A percentile compares a stretch with the other conserved stretches of the same genome.
Evolutionary conservation across 2,329 filamentous ascomycete genomes (phyloP).

Genomic region (Hymenoscyphus linearis): DNA sequence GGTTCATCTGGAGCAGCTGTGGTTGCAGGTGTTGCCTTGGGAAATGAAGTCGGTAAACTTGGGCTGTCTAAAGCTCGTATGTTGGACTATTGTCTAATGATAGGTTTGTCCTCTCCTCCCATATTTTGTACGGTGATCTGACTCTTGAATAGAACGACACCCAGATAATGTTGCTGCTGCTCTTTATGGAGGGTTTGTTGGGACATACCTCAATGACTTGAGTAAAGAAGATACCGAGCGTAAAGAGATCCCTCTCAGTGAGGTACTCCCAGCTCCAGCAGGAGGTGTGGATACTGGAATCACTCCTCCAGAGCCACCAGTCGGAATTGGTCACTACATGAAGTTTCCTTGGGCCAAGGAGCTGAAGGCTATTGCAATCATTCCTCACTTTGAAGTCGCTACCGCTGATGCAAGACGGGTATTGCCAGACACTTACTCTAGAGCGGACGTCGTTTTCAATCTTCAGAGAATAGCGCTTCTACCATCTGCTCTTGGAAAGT

Average conservation of each 20-base stretch:
- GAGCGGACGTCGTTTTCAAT: constrained; percentile 86
- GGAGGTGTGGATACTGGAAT: constrained; percentile 88
- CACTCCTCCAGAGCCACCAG: constrained; percentile 79
- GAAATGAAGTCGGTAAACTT: constrained; percentile 80
- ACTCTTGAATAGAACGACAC: constrained; percentile 58
- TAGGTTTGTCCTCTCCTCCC: constrained; percentile 49
- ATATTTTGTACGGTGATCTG: neutral
- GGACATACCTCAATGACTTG: constrained; percentile 91
- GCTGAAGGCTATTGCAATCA: constrained; percentile 95
- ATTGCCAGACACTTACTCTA: constrained; percentile 71
- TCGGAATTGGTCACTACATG: constrained; percentile 92
- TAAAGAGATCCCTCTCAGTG: constrained; percentile 88
- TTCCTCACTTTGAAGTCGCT: constrained; percentile 92
- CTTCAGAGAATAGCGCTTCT: constrained; percentile 88
- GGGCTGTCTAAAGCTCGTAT: constrained; percentile 73
- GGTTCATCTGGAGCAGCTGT: constrained; percentile 96
- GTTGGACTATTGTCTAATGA: constrained; percentile 97
- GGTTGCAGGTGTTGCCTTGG: constrained; percentile 89
- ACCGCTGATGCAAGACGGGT: constrained; percentile 87
- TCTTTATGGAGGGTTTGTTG: constrained; percentile 92
- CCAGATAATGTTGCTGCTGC: constrained; percentile 94
- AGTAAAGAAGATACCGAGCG: constrained; percentile 83
- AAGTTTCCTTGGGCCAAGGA: constrained; percentile 90
- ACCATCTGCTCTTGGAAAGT: constrained; percentile 81
- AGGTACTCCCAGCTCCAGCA: constrained; percentile 85